Percentiles rank a stretch among this genome's conserved stretches.
Evolutionary conservation across 495 filamentous ascomycete genomes (phyloP).

Genomic region (Amniculicola lignicola): DNA sequence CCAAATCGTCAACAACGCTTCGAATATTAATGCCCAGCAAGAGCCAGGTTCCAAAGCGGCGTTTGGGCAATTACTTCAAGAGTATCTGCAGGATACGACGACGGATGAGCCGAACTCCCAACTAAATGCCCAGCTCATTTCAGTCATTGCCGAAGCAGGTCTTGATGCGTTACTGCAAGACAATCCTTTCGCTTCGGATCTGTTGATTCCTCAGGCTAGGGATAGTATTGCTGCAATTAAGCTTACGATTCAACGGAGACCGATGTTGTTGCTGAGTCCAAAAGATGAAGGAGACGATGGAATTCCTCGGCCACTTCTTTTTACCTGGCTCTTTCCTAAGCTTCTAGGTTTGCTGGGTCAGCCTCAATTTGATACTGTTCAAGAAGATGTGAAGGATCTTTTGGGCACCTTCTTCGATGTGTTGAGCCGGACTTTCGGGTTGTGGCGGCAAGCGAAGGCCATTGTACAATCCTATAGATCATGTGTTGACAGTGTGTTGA

Average conservation of each 20-base stretch:
- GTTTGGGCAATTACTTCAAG: conserved; percentile 63
- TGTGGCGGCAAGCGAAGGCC: conserved; percentile 28
- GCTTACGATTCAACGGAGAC: conserved; percentile 68
- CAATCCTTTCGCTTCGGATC: conserved; percentile 57
- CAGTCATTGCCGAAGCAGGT: conserved; percentile 76
- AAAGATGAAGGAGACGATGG: conserved; percentile 48
- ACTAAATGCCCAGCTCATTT: conserved; percentile 78
- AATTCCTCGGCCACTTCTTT: conserved; percentile 55
- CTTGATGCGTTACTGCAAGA: conserved; percentile 61
- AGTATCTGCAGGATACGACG: conserved; percentile 53
- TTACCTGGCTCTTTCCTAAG: conserved; percentile 73
- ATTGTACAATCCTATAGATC: conserved; percentile 27
- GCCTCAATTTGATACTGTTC: conserved; percentile 18
- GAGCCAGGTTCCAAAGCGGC: conserved; percentile 50
- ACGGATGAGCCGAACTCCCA: conserved; percentile 59
- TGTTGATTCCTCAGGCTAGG: conserved; percentile 55
- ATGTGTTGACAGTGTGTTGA: conserved; percentile 38
- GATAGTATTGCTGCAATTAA: conserved; percentile 72
- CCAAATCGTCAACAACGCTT: conserved; percentile 50
- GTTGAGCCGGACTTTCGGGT: conserved; percentile 9
- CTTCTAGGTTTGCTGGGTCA: conserved; percentile 56
- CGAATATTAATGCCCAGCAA: conserved; percentile 41
- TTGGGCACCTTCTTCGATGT: conserved; percentile 17
- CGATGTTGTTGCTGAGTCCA: conserved; percentile 60
- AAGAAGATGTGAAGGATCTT: conserved; percentile 35